These are phyloP conservation scores for Neoconidiobolus thromboides DNA, from an alignment of 371 early-diverging fungal genomes.

Conservation along the genomic window DNA sequence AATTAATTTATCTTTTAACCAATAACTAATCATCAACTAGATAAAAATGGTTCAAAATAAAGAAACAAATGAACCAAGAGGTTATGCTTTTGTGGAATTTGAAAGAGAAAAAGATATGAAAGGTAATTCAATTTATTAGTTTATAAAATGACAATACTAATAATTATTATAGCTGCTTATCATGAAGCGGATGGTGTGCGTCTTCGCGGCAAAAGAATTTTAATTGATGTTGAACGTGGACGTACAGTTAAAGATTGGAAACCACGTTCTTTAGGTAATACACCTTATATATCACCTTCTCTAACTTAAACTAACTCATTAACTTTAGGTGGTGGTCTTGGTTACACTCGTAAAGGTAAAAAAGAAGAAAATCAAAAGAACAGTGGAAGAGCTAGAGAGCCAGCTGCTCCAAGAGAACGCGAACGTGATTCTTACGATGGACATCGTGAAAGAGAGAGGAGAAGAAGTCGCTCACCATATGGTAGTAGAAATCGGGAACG, in stretches of 20 bases:
- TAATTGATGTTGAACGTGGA: conserved; percentile 93
- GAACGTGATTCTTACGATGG: conserved; percentile 13
- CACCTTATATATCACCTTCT: background rate
- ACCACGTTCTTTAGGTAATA: conserved; percentile 59
- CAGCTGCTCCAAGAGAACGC: conserved; percentile 9
- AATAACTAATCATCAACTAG: conserved; percentile 15
- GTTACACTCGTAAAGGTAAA: conserved; percentile 54
- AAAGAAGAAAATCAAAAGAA: conserved; percentile 27
- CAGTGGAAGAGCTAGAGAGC: conserved; percentile 18
- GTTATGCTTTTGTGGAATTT: conserved; percentile 92
- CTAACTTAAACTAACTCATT: background rate
- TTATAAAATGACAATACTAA: background rate
- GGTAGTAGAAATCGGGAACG: conserved; percentile 13
- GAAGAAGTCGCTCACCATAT: conserved; percentile 14
- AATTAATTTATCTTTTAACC: background rate
- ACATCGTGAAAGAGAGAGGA: conserved; percentile 15
- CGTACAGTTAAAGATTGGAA: conserved; percentile 89
- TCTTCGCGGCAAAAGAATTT: conserved; percentile 61
- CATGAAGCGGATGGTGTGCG: conserved; percentile 79
- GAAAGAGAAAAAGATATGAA: conserved; percentile 83
- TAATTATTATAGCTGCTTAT: conserved; percentile 40
- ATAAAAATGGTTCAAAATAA: conserved; percentile 47
- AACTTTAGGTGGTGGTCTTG: conserved; percentile 67
- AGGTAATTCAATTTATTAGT: conserved; percentile 14
- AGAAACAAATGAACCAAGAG: conserved; percentile 45